Evolutionary conservation across 225 moss, liverwort and hornwort species (phyloP), one percentile per base, ranked within the genome.

Genomic region (Marchantia paleacea): DNA sequence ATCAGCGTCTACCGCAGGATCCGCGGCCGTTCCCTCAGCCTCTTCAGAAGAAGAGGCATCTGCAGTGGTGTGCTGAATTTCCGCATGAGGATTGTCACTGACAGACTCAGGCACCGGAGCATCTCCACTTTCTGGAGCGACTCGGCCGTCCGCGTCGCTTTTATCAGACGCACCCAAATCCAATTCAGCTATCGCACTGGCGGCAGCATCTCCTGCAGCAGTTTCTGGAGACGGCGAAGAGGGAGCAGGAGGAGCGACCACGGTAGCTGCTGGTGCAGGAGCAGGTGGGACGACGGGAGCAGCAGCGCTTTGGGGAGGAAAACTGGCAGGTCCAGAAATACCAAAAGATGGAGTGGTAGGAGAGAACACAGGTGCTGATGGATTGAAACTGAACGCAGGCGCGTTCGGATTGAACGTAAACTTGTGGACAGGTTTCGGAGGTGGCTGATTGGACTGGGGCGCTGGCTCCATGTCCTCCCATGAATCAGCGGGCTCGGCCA

Each of bases 391-490:
- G 80, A 90, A 90, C 18, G 90, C 80, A 13, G 89, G 90, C 24
- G 90, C 90, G 80, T 89, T 85, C 71, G 88, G 85, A 81, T 90
- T 89, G 78, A 87, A 85, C 58, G 52, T 55, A 62, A 85, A 89
- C 71, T 81, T 83, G n/a, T 25, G 52, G 19, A 12, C 62, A 11
- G 61, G 66, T 14, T 73, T 82, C 7, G 76, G 55, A 55, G 68
- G 62, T 54, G 67, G 74, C 24, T 63, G 60, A n/a, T 57, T 72
- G 73, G 72, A 55, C 80, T 82, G 81, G 55, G 85, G 57, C 65
- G 73, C 86, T 22, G 88, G 57, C 72, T 90, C 90, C 90, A 90
- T 83, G 73, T 90, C 90, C 84, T 90, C 90, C 89, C 90, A 90
- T 73, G 90, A 90, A 77, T 90, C 89, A 58, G 67, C 79, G 26